Evolutionary conservation across 495 filamentous ascomycete species (phyloP).

Genomic region (Neurospora terricola): DNA sequence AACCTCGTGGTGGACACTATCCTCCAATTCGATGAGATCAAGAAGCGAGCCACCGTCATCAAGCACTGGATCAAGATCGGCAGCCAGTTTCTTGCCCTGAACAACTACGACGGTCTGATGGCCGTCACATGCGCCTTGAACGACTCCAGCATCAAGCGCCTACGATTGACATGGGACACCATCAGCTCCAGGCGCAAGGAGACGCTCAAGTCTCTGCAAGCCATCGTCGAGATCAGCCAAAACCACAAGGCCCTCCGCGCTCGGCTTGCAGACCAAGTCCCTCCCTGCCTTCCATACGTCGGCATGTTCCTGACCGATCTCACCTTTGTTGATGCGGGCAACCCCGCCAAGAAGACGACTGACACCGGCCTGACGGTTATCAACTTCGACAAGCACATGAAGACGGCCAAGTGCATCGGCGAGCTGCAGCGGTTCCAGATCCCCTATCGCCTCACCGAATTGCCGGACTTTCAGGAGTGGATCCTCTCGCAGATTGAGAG

Average conservation of each 20-base stretch:
- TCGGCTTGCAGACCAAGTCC: constrained; percentile 76
- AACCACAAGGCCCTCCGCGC: constrained; percentile 89
- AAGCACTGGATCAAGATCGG: constrained; percentile 99
- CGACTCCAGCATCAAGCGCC: constrained; percentile 80
- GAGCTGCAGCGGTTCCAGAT: constrained; percentile 96
- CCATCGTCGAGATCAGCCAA: constrained; percentile 74
- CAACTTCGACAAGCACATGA: constrained; percentile 97
- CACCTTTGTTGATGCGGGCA: constrained; percentile 85
- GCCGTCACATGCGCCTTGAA: constrained; percentile 91
- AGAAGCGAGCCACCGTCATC: constrained; percentile 81
- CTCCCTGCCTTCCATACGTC: constrained; percentile 93
- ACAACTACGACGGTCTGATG: constrained; percentile 96
- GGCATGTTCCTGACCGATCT: constrained; percentile 90
- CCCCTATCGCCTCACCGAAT: constrained; percentile 74
- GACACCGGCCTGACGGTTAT: constrained; percentile 60
- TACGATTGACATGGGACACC: constrained; percentile 88
- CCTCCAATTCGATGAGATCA: constrained; percentile 72
- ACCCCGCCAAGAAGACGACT: constrained; percentile 56
- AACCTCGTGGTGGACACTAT: constrained; percentile 96
- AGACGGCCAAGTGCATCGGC: constrained; percentile 89
- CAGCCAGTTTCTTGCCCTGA: constrained; percentile 72
- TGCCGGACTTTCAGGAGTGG: constrained; percentile 91
- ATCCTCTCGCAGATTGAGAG: constrained; percentile 75
- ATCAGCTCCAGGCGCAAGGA: constrained; percentile 79
- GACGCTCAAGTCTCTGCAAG: constrained; percentile 64